These are phyloP conservation scores for Mycena filopes DNA, from an alignment of 768 basidiomycete genomes.

Conservation along the genomic window DNA sequence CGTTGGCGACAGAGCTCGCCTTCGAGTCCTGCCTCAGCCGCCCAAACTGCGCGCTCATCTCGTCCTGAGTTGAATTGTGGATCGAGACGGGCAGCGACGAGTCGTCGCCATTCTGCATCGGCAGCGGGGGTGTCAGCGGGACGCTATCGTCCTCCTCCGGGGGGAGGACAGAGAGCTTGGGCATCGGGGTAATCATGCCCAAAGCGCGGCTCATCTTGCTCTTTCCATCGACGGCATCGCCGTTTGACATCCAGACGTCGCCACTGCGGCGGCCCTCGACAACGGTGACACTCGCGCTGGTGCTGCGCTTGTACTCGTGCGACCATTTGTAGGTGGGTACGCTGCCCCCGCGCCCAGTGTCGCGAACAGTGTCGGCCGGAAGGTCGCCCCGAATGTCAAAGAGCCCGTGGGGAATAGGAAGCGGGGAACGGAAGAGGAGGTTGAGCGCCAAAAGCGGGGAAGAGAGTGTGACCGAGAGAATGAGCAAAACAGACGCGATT, in stretches of 20 bases:
- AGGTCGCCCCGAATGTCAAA: slow-evolving; percentile 63
- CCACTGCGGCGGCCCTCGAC: slow-evolving; percentile 78
- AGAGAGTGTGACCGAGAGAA: slow-evolving; percentile 73
- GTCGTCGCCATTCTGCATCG: slow-evolving; percentile 65
- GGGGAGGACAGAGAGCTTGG: slow-evolving; percentile 77
- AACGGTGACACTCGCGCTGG: slow-evolving; percentile 70
- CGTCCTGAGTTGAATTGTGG: slow-evolving; percentile 65
- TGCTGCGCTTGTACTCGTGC: slow-evolving; percentile 72
- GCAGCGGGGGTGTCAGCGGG: slow-evolving; percentile 67
- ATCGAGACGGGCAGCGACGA: slow-evolving; percentile 55
- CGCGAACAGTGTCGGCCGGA: slow-evolving; percentile 54
- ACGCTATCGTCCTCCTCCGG: slow-evolving; percentile 58
- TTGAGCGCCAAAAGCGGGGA: slow-evolving; percentile 74
- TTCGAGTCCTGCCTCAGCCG: slow-evolving; percentile 62
- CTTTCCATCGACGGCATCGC: slow-evolving; percentile 78
- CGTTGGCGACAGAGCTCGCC: slow-evolving; percentile 62
- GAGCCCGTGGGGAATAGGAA: slow-evolving; percentile 74
- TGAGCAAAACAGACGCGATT: slow-evolving; percentile 59
- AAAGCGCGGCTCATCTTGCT: slow-evolving; percentile 69
- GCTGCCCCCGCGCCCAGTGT: slow-evolving; percentile 55
- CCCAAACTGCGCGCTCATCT: slow-evolving; percentile 68
- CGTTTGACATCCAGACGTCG: slow-evolving; percentile 79
- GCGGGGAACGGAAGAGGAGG: slow-evolving; percentile 66
- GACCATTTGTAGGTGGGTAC: slow-evolving; percentile 56
- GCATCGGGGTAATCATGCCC: slow-evolving; percentile 69